These are phyloP conservation scores for Lachnellula suecica DNA, from an alignment of 2,329 filamentous ascomycete genomes.

Conservation along the genomic window DNA sequence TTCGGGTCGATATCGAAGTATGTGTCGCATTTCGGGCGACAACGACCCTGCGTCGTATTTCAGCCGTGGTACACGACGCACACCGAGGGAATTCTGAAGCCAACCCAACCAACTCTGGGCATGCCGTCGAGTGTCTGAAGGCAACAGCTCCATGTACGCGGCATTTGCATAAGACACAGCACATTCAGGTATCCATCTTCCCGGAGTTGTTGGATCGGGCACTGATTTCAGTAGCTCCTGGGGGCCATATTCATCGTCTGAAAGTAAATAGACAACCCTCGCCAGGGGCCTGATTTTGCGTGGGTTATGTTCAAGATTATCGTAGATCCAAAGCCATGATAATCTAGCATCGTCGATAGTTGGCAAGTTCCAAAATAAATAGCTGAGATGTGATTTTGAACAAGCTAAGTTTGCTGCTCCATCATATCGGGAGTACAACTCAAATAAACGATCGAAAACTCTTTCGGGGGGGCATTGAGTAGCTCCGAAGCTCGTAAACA, in stretches of 20 bases:
- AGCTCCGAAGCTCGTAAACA: conserved; percentile 11
- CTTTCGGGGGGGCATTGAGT: not conserved
- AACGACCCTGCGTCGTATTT: conserved; percentile 15
- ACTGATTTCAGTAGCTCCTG: conserved; percentile 15
- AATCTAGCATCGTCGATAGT: conserved; percentile 3
- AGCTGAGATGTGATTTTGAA: conserved; percentile 17
- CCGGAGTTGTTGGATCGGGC: not conserved
- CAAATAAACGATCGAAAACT: conserved; percentile 8
- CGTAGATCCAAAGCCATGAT: conserved; percentile 12
- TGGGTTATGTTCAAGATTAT: not conserved
- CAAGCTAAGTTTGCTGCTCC: conserved; percentile 5
- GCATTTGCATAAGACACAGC: conserved; percentile 13
- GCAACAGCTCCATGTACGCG: conserved; percentile 12
- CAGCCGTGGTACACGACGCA: conserved; percentile 10
- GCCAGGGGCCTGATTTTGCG: not conserved
- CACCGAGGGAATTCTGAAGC: conserved; percentile 11
- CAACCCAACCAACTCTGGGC: conserved; percentile 15
- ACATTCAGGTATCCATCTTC: conserved; percentile 4
- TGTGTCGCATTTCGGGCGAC: conserved; percentile 19
- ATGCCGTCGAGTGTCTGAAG: conserved; percentile 3
- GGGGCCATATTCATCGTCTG: conserved; percentile 15
- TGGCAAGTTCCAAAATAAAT: conserved; percentile 17
- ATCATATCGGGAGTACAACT: conserved; percentile 1
- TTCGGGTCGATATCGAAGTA: conserved; percentile 15
- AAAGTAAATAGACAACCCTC: conserved; percentile 13